Conservation (phyloP, 2,329 filamentous ascomycete genomes). For the Nemania diffusa region DNA sequence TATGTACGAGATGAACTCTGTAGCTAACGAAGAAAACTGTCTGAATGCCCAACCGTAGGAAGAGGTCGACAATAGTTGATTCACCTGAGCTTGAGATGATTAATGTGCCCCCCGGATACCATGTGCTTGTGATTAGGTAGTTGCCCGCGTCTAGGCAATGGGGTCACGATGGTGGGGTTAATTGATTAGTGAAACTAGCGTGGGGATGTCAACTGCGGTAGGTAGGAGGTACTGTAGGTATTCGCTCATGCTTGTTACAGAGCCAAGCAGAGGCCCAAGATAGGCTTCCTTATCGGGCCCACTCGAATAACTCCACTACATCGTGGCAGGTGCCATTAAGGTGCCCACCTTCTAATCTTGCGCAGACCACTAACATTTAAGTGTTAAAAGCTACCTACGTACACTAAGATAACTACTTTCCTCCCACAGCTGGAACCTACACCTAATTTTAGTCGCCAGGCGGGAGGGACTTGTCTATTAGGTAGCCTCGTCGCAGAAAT, state of each 20-base stretch:
- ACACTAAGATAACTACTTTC: too few relatives aligned
- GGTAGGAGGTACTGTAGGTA: background rate
- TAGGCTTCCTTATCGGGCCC: slow-evolving; percentile 9
- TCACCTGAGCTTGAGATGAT: background rate
- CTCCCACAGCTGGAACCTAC: too few relatives aligned
- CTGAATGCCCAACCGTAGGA: background rate
- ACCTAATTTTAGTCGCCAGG: background rate
- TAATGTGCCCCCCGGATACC: background rate
- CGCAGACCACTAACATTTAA: background rate
- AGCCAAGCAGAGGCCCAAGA: background rate
- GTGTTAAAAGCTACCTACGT: background rate
- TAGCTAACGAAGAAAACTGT: background rate
- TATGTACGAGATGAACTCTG: background rate
- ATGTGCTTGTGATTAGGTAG: background rate
- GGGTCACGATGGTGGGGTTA: slow-evolving; percentile 27
- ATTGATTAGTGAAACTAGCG: slow-evolving; percentile 10
- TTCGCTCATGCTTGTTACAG: background rate
- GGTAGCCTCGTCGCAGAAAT: background rate
- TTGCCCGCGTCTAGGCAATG: background rate
- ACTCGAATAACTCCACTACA: slow-evolving; percentile 1
- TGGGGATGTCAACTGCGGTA: background rate
- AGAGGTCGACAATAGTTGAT: background rate
- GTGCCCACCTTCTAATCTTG: background rate
- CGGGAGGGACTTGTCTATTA: too few relatives aligned
- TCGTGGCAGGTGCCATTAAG: background rate